Base-by-base conservation (phyloP, 345 rosid genomes). In the Hibiscus tridactylites region DNA sequence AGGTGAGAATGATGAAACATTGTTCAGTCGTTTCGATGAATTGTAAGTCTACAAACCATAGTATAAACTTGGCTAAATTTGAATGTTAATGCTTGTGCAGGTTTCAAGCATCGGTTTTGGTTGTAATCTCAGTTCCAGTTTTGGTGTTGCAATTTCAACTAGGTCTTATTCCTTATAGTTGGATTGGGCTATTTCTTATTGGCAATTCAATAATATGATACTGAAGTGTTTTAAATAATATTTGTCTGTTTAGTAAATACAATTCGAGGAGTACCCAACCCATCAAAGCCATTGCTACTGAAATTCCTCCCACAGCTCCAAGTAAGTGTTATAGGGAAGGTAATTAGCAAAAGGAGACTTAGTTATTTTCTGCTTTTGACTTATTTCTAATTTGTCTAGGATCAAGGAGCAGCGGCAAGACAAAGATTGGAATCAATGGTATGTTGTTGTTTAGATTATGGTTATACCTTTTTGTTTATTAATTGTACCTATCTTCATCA, bases 391-490 rank as follows among this genome's bases (percentile, higher is more conserved):
- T 70, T 74, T 73, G 58, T 39, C 17, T 78, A 92, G 99, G 75
- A 79, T 72, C 89, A 35, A 58, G 76, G 53, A 81, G 82, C 73
- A 78, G 79, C 56, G 88, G 87, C 71, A 89, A 80, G 81, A 90
- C 92, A 65, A 90, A 83, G 85, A 72, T 92, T 64, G 97, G 97
- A 84, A 92, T 95, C 82, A 95, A 92, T 65, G 99, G 99, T 92
- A 85, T 59, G 86, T 73, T 57, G 2, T 73, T 57, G 4, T 37
- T 57, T 16, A 15, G 15, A 21, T 60, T 47, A 15, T 29, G 4
- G 4, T 21, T 17, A 33, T 53, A 13, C 42, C 3, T 37, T n/a
- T n/a, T 54, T 13, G 12, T 47, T 68, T 29, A 3, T 13, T 68
- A 29, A 10, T 50, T 31, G 12, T n/a, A 56, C 17, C 12, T 9